Evolutionary conservation across 306 rosid species (phyloP), one percentile per base, ranked within the genome.

Genomic region (Adenanthera pavonina): DNA sequence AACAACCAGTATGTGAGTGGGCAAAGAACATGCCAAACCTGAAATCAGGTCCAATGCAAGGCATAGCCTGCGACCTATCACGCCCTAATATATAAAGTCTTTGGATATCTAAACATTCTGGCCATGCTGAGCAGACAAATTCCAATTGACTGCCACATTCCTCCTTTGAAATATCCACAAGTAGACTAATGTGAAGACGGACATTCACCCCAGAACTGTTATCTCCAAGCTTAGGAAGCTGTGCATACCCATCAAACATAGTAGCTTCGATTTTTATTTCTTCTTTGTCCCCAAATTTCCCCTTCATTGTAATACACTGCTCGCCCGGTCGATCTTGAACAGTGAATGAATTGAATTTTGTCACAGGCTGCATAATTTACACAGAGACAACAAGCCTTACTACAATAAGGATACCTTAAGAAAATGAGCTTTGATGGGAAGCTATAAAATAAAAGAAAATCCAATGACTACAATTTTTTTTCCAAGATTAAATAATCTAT

Each of bases 51-150:
- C 99, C 97, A 84, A 86, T 46, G 83, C 70, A 90, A 74, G 97
- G 90, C 72, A 61, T 85, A 34, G 89, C 71, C 14, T 49, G 87
- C 84, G 64, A 84, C 15, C 67, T 14, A 76, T 88, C 81, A n/a
- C 80, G 88, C 52, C 56, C 54, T 61, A 88, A 88, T 20, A 83
- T 62, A 82, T 86, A 95, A 82, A 90, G 87, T 81, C 80, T 91
- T 84, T 88, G 91, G 85, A 95, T 81, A 84, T 89, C 91, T 60
- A 93, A 76, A 62, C 75, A 8, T 12, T 84, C 91, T 0, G 93
- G 95, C 97, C 97, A 95, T 9, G 92, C 92, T 0, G 97, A 95
- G 86, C 99, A 95, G 54, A 89, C 41, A 19, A 93, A 90, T 90
- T 88, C 91, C 57, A 92, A 84, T 67, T 80, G 86, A 20, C 66